Conservation (phyloP, 2,329 filamentous ascomycete species). For the Clarireedia homoeocarpa region DNA sequence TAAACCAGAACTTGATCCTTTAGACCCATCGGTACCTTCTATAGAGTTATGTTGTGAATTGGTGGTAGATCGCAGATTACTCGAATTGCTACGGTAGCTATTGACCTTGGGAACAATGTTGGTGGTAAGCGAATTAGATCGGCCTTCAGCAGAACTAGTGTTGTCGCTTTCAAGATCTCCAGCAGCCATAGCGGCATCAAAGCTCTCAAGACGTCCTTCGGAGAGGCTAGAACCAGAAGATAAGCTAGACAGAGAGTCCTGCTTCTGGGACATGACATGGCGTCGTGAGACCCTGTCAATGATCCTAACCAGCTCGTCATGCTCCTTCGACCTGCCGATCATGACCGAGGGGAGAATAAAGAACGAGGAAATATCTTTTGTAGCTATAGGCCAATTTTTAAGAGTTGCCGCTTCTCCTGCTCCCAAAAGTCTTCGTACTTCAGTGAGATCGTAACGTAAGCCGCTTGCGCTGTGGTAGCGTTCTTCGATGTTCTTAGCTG, state of each 20-base stretch:
- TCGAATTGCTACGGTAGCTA: constrained; percentile 11
- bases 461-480: constrained; percentile 86
- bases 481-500: constrained; percentile 77
- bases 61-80: constrained; percentile 14
- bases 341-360: constrained; percentile 72
- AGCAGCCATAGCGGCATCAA: constrained; percentile 31
- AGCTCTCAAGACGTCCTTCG: constrained; percentile 27
- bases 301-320: constrained; percentile 59
- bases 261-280: constrained; percentile 43
- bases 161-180: constrained; percentile 52
- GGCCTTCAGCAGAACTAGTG: constrained; percentile 48
- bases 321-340: constrained; percentile 71
- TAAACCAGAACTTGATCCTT: constrained; percentile 6
- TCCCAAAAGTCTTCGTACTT: constrained; percentile 65
- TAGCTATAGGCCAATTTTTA: constrained; percentile 66
- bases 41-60: constrained; percentile 20
- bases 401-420: constrained; percentile 67
- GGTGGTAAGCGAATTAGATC: constrained; percentile 15
- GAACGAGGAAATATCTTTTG: constrained; percentile 75
- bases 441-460: constrained; percentile 69
- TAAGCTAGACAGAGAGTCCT: constrained; percentile 35
- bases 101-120: constrained; percentile 9
- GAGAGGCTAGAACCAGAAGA: constrained; percentile 49
- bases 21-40: constrained; percentile 17
- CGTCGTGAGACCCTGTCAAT: constrained; percentile 69